Base-by-base conservation (phyloP, 495 filamentous ascomycete genomes). In the Alectoria sarmentosa region DNA sequence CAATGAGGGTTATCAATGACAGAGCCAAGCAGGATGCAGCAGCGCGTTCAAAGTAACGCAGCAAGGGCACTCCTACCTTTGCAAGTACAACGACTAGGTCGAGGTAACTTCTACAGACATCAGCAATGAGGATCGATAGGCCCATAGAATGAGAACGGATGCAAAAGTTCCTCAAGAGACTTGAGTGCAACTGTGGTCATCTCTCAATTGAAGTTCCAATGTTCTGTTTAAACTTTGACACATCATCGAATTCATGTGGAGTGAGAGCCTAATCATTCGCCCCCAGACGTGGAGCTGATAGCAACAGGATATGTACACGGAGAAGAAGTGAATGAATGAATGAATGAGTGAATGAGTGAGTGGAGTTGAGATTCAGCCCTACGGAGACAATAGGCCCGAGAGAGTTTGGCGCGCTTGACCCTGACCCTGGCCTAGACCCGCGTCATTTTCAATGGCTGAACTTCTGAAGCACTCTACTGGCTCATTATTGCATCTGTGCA, bases 331-430 rank as follows among this genome's bases (percentile, higher is more conserved):
- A 32, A n/a, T 6, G 14, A 49, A 15, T 36, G 13, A 46, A 9
- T 46, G 9, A 4, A n/a, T 21, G 14, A 60, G 37, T 19, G 34
- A 30, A 26, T 23, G 32, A 15, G 2, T n/a, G n/a, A n/a, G n/a
- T n/a, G n/a, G n/a, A n/a, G n/a, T n/a, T n/a, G n/a, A n/a, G n/a
- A 8, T 8, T 28, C 46, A 52, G 46, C 61, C 48, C 49, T 63
- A 39, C 26, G 2, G 30, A 55, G 48, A 30, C 17, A 55, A 14
- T 30, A 1, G 17, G 17, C 21, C 13, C 5, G 15, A 62, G 21
- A 68, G 17, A 19, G 58, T 13, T 49, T 68, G 58, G 39, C 52
- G 41, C 39, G n/a, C 38, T 58, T 62, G 41, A 17, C 41, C 15
- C 41, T 21, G 44, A 9, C 19, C 44, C 44, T 23, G 44, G n/a